phyloP scores from a whole-genome alignment of 176 grass and related monocot species.

The Lolium perenne region DNA sequence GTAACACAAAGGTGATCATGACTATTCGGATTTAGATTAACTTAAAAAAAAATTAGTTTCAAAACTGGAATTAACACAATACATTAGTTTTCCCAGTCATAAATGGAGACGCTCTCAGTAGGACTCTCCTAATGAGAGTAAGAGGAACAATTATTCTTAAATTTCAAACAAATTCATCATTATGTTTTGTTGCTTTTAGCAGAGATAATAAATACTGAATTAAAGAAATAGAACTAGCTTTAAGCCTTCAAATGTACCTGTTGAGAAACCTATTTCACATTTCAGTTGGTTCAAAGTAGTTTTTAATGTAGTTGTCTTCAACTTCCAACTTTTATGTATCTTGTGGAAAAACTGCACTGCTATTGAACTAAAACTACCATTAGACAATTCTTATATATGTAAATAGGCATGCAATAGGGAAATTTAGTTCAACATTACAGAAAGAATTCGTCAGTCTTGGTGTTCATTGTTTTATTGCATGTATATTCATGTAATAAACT shows the following conservation, averaged over 20 bases:
- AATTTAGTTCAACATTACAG: neutral
- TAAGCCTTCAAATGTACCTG: neutral
- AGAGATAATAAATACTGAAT: too few species aligned
- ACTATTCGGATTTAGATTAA: too few species aligned
- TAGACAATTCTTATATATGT: neutral
- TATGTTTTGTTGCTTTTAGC: too few species aligned
- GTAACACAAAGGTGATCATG: too few species aligned
- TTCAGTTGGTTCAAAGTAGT: neutral
- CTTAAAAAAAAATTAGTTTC: too few species aligned
- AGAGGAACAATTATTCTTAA: too few species aligned
- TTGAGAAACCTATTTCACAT: neutral
- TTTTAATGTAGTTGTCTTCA: neutral
- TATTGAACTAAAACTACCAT: neutral
- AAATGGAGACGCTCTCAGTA: too few species aligned
- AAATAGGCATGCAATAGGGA: neutral
- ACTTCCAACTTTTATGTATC: slow-evolving; percentile 4
- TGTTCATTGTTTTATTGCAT: neutral
- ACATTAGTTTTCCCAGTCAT: too few species aligned
- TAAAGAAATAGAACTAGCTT: too few species aligned
- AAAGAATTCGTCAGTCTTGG: neutral
- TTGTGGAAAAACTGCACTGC: neutral
- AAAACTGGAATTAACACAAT: too few species aligned
- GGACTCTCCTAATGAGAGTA: too few species aligned
- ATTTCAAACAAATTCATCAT: too few species aligned
- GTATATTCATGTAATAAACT: neutral